Evolutionary conservation across 164 flowering plant genomes (phyloP).

Genomic region (Echeveria elegans): DNA sequence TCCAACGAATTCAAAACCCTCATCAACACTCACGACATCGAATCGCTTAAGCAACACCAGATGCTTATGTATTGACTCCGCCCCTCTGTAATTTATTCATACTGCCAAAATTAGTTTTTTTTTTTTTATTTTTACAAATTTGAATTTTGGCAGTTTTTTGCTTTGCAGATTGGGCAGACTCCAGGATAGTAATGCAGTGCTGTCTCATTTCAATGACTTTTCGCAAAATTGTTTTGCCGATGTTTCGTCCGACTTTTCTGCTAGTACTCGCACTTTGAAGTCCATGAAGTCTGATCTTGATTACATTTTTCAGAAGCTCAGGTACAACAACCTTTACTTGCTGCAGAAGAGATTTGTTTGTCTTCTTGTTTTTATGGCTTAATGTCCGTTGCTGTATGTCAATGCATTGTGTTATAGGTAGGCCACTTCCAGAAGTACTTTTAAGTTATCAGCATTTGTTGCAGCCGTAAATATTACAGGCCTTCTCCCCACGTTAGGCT

Average conservation of each 20-base stretch:
- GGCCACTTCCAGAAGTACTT: too few species aligned
- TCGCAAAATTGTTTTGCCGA: conserved; percentile 74
- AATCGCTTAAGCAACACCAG: conserved; percentile 57
- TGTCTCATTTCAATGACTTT: conserved; percentile 81
- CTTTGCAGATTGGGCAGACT: conserved; percentile 80
- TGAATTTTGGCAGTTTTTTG: conserved; percentile 9
- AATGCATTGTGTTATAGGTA: too few species aligned
- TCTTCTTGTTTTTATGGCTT: not conserved
- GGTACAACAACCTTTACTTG: conserved; percentile 28
- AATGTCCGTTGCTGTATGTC: too few species aligned
- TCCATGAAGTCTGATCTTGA: conserved; percentile 94
- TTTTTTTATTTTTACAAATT: not conserved
- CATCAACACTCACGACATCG: conserved; percentile 37
- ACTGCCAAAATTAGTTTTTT: not conserved
- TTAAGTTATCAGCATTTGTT: too few species aligned
- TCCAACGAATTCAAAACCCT: conserved; percentile 61
- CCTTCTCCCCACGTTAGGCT: too few species aligned
- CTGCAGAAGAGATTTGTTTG: not conserved
- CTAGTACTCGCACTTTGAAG: conserved; percentile 54
- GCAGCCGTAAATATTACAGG: too few species aligned
- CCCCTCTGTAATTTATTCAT: not conserved
- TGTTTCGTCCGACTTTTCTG: conserved; percentile 56
- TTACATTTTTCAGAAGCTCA: conserved; percentile 78
- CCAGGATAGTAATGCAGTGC: conserved; percentile 93
- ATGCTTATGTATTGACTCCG: conserved; percentile 45